Base-by-base conservation (phyloP, 2,329 filamentous ascomycete genomes). In the Hypomyces perniciosus region DNA sequence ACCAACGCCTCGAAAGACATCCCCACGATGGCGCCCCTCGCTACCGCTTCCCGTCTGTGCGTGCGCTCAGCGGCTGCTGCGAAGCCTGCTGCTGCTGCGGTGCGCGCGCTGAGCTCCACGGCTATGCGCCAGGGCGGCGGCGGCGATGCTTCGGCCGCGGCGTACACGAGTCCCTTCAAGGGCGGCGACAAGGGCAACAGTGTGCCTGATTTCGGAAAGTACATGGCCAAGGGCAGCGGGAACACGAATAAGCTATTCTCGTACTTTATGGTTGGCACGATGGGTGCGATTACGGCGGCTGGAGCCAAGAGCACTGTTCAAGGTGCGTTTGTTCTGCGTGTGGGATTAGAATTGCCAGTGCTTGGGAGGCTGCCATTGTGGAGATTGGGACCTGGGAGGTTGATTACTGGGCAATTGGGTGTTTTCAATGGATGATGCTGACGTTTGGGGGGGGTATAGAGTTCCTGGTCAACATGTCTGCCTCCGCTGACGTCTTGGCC, bases 401-500 rank as follows among this genome's bases (percentile, higher is more conserved):
- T 30, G 29, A n/a, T 37, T 26, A 5, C 12, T 37, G 35, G 37
- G 58, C 62, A 60, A 64, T 64, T 62, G 60, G 55, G 34, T 27
- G 50, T 54, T 46, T 46, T 41, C 56, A 60, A 60, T 65, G 61
- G 59, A 56, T 56, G 56, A 55, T 57, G 54, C 67, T 68, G 60
- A 62, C 57, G 44, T 30, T 43, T 55, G 52, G 46, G 45, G 46
- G 45, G 40, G 53, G 51, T 61, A 60, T 74, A 99, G 93, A 99
- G 77, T 99, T 99, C 83, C 82, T 99, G 59, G 90, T 96, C 78
- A 99, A 96, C 84, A 97, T 99, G 95, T 95, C 92, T 66, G 93
- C 93, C 57, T 99, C 93, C 56, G 93, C 93, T 74, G 93, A 99
- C 68, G 90, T 99, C 68, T 77, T 99, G 76, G 93, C 95, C 70